Percentiles rank a stretch among this genome's conserved stretches.
phyloP scores from a whole-genome alignment of 768 basidiomycete species.

The Agaricus sinodeliciosus region DNA sequence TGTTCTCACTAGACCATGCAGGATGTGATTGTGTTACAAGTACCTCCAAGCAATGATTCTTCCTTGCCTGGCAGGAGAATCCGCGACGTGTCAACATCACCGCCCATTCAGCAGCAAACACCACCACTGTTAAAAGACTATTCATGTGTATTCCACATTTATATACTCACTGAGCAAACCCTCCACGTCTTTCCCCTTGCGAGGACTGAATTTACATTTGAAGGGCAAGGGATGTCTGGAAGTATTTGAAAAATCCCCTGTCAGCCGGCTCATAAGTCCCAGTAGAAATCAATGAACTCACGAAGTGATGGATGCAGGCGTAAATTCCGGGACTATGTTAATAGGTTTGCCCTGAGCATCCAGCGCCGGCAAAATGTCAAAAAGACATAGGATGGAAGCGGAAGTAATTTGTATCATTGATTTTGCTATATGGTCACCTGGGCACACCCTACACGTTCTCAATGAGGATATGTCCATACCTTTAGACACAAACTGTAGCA shows the following conservation, averaged over 20 bases:
- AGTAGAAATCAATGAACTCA: background rate
- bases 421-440: background rate
- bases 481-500: no score
- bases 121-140: background rate
- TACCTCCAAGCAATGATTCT: no score
- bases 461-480: background rate
- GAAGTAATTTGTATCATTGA: background rate
- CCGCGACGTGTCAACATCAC: no score
- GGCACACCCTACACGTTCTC: background rate
- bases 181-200: background rate
- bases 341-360: background rate
- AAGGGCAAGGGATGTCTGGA: background rate
- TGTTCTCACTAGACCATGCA: no score
- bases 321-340: background rate
- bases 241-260: background rate
- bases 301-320: background rate
- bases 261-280: background rate
- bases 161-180: background rate
- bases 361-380: background rate
- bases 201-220: background rate
- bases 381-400: background rate
- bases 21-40: no score
- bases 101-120: no score
- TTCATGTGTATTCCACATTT: background rate
- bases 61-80: no score